A percentile compares a stretch with the other conserved stretches of the same genome.
These are phyloP conservation scores for Penicillium parvum DNA, from an alignment of 495 filamentous ascomycete genomes.

Conservation along the genomic window DNA sequence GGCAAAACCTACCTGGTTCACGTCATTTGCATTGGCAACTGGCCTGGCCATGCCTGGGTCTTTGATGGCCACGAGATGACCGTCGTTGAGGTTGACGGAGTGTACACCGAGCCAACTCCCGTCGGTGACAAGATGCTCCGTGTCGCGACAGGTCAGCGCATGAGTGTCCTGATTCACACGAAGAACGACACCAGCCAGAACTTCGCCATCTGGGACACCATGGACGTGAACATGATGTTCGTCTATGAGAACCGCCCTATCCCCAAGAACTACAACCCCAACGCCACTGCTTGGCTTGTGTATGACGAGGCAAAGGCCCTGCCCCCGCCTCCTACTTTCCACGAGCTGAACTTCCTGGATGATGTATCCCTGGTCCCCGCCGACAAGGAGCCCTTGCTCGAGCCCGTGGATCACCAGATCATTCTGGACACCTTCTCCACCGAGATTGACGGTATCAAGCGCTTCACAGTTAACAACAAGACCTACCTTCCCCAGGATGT, in stretches of 20 bases:
- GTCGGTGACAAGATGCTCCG: conserved; percentile 54
- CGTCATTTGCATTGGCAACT: conserved; percentile 62
- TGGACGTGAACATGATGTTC: conserved; percentile 53
- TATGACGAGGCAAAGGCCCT: conserved; percentile 60
- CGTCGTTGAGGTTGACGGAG: conserved; percentile 71
- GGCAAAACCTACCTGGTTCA: conserved; percentile 61
- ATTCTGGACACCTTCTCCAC: conserved; percentile 47
- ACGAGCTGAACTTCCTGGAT: conserved; percentile 63
- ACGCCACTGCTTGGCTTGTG: conserved; percentile 75
- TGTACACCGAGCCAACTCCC: conserved; percentile 53
- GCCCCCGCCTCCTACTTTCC: conserved; percentile 51
- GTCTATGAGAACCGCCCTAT: conserved; percentile 32
- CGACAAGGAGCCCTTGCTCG: conserved; percentile 52
- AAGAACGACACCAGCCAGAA: conserved; percentile 44
- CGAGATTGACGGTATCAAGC: conserved; percentile 54
- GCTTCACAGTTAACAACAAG: conserved; percentile 44
- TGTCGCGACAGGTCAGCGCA: conserved; percentile 65
- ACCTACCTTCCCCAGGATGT: conserved; percentile 59
- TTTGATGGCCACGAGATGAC: conserved; percentile 53
- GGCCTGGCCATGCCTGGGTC: conserved; percentile 52
- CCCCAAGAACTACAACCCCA: conserved; percentile 53
- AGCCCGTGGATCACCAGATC: conserved; percentile 32
- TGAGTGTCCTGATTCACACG: conserved; percentile 59
- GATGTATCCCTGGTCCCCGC: conserved; percentile 66
- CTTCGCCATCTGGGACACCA: conserved; percentile 55